phyloP scores from a whole-genome alignment of 1,284 basidiomycete genomes.

The Schizopora paradoxa region DNA sequence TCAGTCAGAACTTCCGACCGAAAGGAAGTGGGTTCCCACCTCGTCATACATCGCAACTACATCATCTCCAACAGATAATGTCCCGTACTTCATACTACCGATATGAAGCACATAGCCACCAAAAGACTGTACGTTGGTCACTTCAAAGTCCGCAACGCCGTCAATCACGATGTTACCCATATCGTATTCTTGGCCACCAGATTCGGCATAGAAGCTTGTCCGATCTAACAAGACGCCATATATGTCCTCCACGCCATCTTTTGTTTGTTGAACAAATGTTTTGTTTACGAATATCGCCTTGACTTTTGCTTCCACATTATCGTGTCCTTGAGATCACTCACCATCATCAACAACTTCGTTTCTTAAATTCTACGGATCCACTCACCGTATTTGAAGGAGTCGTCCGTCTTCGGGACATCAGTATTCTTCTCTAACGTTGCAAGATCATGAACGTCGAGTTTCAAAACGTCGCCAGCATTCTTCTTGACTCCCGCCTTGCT shows the following conservation, averaged over 20 bases:
- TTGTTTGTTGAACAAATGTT: conserved; percentile 69
- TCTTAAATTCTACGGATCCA: conserved; percentile 18
- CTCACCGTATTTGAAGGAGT: conserved; percentile 86
- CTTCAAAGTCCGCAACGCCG: conserved; percentile 87
- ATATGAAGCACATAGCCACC: conserved; percentile 88
- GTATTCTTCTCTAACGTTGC: conserved; percentile 80
- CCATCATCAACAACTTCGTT: neutral
- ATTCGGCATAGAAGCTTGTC: conserved; percentile 98
- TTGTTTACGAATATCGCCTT: conserved; percentile 87
- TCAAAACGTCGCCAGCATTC: conserved; percentile 66
- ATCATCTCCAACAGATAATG: conserved; percentile 61
- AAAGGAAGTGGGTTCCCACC: conserved; percentile 30
- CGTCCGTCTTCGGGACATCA: conserved; percentile 89
- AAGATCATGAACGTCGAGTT: conserved; percentile 95
- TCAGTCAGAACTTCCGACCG: neutral
- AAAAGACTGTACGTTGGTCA: conserved; percentile 87
- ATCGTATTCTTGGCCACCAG: conserved; percentile 96
- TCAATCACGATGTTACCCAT: conserved; percentile 94
- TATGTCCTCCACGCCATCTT: conserved; percentile 53
- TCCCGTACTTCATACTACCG: conserved; percentile 78
- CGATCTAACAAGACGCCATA: conserved; percentile 90
- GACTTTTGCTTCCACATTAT: conserved; percentile 72
- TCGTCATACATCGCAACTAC: conserved; percentile 77
- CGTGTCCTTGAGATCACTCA: conserved; percentile 44
- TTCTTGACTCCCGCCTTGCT: conserved; percentile 79